Base-by-base conservation (phyloP, 2,329 filamentous ascomycete species). In the Aspergillus phoenicis region DNA sequence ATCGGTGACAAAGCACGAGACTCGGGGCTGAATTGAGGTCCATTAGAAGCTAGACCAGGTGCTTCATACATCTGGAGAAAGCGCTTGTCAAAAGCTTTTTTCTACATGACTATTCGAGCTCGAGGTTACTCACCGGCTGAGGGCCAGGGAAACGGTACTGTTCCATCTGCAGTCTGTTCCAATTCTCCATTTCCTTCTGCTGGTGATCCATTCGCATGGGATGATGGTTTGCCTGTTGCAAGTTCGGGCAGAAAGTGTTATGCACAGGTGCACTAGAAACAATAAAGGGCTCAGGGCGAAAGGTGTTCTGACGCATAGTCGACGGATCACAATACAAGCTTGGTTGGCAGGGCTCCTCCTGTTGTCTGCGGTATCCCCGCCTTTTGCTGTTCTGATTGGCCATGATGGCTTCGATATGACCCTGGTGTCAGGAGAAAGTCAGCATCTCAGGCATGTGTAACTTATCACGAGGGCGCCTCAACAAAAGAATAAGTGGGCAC, bases 111-210 rank as follows among this genome's bases (percentile, higher is more conserved):
- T 45, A 13, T 45, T 8, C n/a, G n/a, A 30, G 8, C 1, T 26
- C 11, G 22, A 48, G 15, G 30, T 8, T 36, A 53, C 17, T n/a
- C 5, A 28, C 43, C 28, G 63, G 55, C 45, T 64, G 62, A 20
- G 54, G 43, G 22, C 57, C 59, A 10, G 62, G 26, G 11, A 60
- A 64, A 4, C 64, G 58, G 47, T 59, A 62, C 22, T 64, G 51
- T 36, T 65, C 63, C n/a, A 58, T n/a, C 4, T 64, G 58, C 36
- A 64, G 30, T 45, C 41, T 60, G 51, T 56, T 61, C 26, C 49
- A 39, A 20, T 30, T 52, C 8, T 60, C 57, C 22, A 30, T 53
- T 39, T 48, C 39, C 56, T 33, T 41, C 24, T 28, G 52, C 17
- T 41, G 38, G 15, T 45, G 8, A 43, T 17, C 24, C 39, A 43